Evolutionary conservation across 257 asterid species (phyloP).

Genomic region (Cruciata laevipes): DNA sequence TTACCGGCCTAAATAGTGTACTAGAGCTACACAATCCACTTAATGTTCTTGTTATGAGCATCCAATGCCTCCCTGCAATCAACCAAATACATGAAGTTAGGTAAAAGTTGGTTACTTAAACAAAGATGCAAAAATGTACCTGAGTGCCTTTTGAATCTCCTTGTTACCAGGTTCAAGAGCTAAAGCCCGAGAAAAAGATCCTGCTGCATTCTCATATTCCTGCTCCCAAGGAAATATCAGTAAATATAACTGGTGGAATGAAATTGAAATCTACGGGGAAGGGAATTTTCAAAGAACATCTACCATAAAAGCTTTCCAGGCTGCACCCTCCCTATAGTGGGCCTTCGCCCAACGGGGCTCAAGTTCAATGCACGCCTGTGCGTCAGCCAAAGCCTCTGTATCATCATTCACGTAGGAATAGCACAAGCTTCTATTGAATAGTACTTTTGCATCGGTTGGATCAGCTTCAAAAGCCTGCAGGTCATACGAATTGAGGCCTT

Average conservation of each 20-base stretch:
- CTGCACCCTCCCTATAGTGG: slow-evolving; percentile 16
- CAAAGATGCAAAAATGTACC: neutral
- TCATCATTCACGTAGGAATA: neutral
- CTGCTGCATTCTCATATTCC: neutral
- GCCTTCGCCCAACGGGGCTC: slow-evolving; percentile 16
- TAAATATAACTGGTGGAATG: too few species aligned
- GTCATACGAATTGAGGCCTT: neutral
- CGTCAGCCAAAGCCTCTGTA: slow-evolving; percentile 2
- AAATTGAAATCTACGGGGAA: neutral
- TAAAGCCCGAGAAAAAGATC: neutral
- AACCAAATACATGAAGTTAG: neutral
- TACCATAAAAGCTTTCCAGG: slow-evolving; percentile 10
- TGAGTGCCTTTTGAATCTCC: neutral
- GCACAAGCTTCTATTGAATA: slow-evolving; percentile 9
- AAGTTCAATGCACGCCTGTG: slow-evolving; percentile 6
- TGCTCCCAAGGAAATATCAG: neutral
- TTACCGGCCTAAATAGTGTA: too few species aligned
- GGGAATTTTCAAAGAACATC: neutral
- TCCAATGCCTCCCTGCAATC: neutral
- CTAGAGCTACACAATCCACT: too few species aligned
- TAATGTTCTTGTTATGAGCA: neutral
- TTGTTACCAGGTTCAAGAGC: neutral
- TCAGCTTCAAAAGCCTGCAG: slow-evolving; percentile 7
- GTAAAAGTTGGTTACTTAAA: neutral
- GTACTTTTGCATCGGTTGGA: slow-evolving; percentile 7